Percentiles rank a stretch among this genome's conserved stretches.
Evolutionary conservation across 495 filamentous ascomycete genomes (phyloP).

Genomic region (Amorphotheca resinae): DNA sequence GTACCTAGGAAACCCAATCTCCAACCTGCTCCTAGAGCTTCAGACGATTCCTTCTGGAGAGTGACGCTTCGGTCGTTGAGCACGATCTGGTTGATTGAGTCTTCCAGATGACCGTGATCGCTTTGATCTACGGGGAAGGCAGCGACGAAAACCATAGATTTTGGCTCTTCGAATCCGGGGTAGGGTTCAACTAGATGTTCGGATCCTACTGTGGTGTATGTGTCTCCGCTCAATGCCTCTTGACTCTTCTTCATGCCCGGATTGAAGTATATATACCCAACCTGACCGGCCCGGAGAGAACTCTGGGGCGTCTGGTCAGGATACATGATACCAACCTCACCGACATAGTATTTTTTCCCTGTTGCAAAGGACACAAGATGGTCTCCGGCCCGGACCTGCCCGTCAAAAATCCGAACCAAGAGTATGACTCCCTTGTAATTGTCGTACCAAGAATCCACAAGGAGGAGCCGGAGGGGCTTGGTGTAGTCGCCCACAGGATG

Average conservation of each 20-base stretch:
- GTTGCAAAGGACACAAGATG: constrained; percentile 77
- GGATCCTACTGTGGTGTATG: constrained; percentile 72
- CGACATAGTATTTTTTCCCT: constrained; percentile 74
- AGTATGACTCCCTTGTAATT: constrained; percentile 89
- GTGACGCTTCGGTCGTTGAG: constrained; percentile 94
- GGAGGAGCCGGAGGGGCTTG: constrained; percentile 66
- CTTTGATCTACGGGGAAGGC: constrained; percentile 86
- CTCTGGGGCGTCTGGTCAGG: constrained; percentile 76
- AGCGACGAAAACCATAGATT: constrained; percentile 97
- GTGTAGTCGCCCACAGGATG: constrained; percentile 58
- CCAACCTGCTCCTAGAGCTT: constrained; percentile 90
- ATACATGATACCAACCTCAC: constrained; percentile 95
- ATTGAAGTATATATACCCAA: constrained; percentile 94
- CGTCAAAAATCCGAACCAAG: constrained; percentile 85
- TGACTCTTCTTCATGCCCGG: constrained; percentile 94
- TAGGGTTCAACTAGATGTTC: constrained; percentile 68
- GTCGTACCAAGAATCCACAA: constrained; percentile 97
- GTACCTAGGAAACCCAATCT: constrained; percentile 91
- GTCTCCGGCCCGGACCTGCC: constrained; percentile 69
- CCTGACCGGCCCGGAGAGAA: constrained; percentile 75
- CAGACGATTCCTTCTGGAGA: constrained; percentile 82
- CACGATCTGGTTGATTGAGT: constrained; percentile 86
- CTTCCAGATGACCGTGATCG: constrained; percentile 77
- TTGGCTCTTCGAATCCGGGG: constrained; percentile 92
- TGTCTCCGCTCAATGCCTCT: constrained; percentile 93